Conservation (phyloP, 495 filamentous ascomycete genomes). For the Amniculicola lignicola region DNA sequence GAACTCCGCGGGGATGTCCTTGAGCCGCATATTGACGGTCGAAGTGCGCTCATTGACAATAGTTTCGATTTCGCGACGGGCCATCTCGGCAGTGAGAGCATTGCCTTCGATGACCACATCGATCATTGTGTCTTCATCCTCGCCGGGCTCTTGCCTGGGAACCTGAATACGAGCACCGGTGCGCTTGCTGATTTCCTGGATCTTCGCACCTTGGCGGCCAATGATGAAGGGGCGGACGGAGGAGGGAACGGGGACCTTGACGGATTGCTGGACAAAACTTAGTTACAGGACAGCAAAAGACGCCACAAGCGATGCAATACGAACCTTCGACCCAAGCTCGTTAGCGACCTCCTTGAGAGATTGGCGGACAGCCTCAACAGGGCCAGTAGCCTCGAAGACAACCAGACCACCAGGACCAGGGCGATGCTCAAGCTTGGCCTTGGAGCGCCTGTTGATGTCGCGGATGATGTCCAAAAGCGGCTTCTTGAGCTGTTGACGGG, state of each 20-base stretch:
- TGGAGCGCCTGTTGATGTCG: constrained; percentile 84
- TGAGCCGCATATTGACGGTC: constrained; percentile 71
- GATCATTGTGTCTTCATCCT: constrained; percentile 78
- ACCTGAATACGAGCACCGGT: constrained; percentile 86
- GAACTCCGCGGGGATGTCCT: constrained; percentile 81
- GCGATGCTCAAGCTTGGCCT: constrained; percentile 75
- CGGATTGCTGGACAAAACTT: constrained; percentile 55
- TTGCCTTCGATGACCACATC: constrained; percentile 89
- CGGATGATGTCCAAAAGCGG: constrained; percentile 76
- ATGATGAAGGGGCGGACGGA: constrained; percentile 84
- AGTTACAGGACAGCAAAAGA: not conserved
- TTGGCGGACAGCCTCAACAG: constrained; percentile 70
- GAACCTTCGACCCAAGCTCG: constrained; percentile 80
- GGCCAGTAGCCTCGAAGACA: constrained; percentile 77
- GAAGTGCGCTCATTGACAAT: constrained; percentile 84
- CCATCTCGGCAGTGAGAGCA: constrained; percentile 74
- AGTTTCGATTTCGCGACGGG: constrained; percentile 71
- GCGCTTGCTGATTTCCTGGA: constrained; percentile 79
- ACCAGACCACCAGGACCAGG: constrained; percentile 59
- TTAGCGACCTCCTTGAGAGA: constrained; percentile 81
- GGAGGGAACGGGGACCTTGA: constrained; percentile 74
- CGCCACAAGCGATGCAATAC: constrained; percentile 11
- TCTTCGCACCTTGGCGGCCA: constrained; percentile 81
- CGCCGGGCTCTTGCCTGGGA: constrained; percentile 66
- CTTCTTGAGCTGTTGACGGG: constrained; percentile 72